A percentile compares a stretch with the other conserved stretches of the same genome.
Evolutionary conservation across 441 rosid species (phyloP).

Genomic region (Gossypium davidsonii): DNA sequence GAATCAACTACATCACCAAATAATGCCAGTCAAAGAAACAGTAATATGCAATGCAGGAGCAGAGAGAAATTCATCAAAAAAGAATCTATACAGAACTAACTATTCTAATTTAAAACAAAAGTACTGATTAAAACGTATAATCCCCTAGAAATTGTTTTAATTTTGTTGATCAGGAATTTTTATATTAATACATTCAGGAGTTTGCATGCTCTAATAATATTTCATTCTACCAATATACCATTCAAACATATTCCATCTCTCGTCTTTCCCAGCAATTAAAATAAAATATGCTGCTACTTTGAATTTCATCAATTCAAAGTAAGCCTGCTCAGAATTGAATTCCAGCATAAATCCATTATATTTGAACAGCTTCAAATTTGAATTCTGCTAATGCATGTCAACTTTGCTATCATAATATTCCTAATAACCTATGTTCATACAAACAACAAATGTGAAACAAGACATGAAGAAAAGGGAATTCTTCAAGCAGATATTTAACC

Average conservation of each 20-base stretch:
- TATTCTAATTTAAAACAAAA: constrained; percentile 1
- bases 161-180: not conserved
- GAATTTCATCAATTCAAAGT: not conserved
- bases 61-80: constrained; percentile 10
- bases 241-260: not conserved
- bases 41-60: constrained; percentile 2
- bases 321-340: not conserved
- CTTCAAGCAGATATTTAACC: not conserved
- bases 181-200: not conserved
- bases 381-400: not conserved
- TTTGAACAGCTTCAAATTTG: constrained; percentile 5
- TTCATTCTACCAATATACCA: not conserved
- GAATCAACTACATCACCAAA: constrained; percentile 61
- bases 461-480: not conserved
- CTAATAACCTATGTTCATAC: not conserved
- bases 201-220: not conserved
- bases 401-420: not conserved
- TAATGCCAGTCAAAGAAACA: constrained; percentile 20
- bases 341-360: not conserved
- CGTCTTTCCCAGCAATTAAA: not conserved
- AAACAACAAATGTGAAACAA: not conserved
- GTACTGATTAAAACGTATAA: not conserved
- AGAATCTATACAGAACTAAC: not conserved
- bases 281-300: not conserved
- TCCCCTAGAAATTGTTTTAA: not conserved